Conservation (phyloP, 768 basidiomycete genomes). For the Erythrobasidium yunnanense region DNA sequence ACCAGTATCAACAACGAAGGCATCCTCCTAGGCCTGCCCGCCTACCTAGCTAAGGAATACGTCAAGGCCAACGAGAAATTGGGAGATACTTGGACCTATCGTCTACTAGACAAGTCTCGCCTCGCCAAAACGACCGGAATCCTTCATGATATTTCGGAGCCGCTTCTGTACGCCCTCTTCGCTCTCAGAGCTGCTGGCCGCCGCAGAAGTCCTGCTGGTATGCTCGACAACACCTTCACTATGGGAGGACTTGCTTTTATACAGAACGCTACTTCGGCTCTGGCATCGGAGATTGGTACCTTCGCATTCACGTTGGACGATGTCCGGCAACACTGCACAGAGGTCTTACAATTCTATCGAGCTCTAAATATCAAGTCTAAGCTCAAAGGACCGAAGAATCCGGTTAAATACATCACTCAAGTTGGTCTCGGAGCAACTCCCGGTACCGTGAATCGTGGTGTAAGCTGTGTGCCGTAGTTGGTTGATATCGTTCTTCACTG, state of each 20-base stretch:
- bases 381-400: not conserved
- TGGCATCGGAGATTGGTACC: not conserved
- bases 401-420: conserved; percentile 1
- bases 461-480: not conserved
- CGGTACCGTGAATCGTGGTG: not conserved
- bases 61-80: conserved; percentile 6
- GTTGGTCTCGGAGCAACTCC: not conserved
- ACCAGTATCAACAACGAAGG: not conserved
- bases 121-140: not conserved
- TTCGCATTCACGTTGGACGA: conserved; percentile 21
- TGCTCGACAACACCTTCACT: not conserved
- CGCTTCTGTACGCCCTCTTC: conserved; percentile 18
- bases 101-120: not conserved
- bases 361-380: not conserved
- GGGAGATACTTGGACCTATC: conserved; percentile 7
- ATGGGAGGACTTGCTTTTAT: conserved; percentile 8
- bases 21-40: not conserved
- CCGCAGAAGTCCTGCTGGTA: not conserved
- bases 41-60: not conserved
- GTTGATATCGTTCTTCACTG: not conserved
- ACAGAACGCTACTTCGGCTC: not conserved
- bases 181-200: conserved; percentile 3
- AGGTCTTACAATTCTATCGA: conserved; percentile 12
- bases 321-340: conserved; percentile 17
- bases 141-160: not conserved